These are phyloP conservation scores for Rhexocercosporidium sp. DNA, from an alignment of 2,329 filamentous ascomycete genomes.

Conservation along the genomic window DNA sequence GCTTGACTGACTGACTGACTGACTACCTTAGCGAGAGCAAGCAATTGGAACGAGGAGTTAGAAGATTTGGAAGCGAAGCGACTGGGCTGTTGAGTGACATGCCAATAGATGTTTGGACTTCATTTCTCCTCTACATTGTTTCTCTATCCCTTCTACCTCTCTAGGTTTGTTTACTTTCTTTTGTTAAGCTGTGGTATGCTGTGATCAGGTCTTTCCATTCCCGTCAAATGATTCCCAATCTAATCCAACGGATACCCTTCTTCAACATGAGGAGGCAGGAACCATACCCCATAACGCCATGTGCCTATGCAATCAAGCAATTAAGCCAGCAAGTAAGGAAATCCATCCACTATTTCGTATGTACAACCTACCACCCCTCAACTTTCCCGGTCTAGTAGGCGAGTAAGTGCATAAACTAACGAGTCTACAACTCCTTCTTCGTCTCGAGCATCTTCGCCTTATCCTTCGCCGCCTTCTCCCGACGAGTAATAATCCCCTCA, in stretches of 20 bases:
- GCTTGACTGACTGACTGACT: no score
- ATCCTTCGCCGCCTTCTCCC: conserved; percentile 84
- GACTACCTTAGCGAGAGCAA: no score
- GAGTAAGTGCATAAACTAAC: not conserved
- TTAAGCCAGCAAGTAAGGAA: not conserved
- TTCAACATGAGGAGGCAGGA: not conserved
- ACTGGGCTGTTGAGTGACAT: no score
- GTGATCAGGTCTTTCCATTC: not conserved
- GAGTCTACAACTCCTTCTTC: conserved; percentile 38
- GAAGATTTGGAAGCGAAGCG: no score
- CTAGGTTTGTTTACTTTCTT: not conserved
- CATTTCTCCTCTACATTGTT: no score
- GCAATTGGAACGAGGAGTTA: no score
- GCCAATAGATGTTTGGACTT: no score
- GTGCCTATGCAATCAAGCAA: not conserved
- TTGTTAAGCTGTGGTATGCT: no score
- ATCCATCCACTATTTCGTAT: not conserved
- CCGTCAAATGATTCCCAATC: not conserved
- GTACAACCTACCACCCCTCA: not conserved
- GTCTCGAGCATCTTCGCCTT: conserved; percentile 15
- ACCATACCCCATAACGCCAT: not conserved
- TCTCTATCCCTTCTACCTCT: not conserved
- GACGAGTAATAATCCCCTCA: conserved; percentile 79
- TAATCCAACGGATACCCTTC: not conserved
- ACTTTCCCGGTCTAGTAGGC: not conserved